Base-by-base conservation (phyloP, 495 filamentous ascomycete genomes). In the Neurospora sp. region DNA sequence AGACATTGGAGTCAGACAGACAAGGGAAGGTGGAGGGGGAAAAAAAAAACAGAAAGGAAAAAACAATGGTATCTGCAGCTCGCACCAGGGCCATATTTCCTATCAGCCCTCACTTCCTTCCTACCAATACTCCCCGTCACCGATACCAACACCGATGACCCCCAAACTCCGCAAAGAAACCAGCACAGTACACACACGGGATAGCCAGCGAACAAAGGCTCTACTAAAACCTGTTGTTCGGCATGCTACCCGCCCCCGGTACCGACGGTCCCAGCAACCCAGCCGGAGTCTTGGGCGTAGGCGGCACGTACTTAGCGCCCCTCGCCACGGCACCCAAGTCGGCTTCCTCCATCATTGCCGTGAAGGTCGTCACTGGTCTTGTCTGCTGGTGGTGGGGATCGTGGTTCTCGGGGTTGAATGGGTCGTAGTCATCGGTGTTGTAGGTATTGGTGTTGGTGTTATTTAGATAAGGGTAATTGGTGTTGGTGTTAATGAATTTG, bases 281-380 rank as follows among this genome's bases (percentile, higher is more conserved):
- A 66, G 75, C 62, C 5, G 73, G 54, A 18, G 39, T 38, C 27
- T 40, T 39, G 39, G 69, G 40, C 40, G 71, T 66, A 20, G 40
- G n/a, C 7, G 77, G 79, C 44, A 83, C 78, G 62, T 78, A 86
- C 9, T 80, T 78, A 69, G 85, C 78, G 0, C 84, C 85, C 69
- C 80, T 80, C 75, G 79, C 83, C 69, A 88, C 85, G 12, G 85
- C 86, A 2, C 86, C 89, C 23, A 84, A 54, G 38, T 79, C 79
- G 2, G 81, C 82, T 35, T 82, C 79, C 75, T 89, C 85, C 83
- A 93, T 88, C 82, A 93, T 84, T 74, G 89, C 86, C 37, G 85
- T 86, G 75, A 93, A 92, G 3, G 89, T 91, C 20, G 90, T 92
- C 73, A 87, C 54, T 31, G 54, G 54, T 18, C 54, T 66, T 35